These are phyloP conservation scores for Cryptococcus deneoformans DNA, from an alignment of 1,284 basidiomycete genomes.

Conservation along the genomic window DNA sequence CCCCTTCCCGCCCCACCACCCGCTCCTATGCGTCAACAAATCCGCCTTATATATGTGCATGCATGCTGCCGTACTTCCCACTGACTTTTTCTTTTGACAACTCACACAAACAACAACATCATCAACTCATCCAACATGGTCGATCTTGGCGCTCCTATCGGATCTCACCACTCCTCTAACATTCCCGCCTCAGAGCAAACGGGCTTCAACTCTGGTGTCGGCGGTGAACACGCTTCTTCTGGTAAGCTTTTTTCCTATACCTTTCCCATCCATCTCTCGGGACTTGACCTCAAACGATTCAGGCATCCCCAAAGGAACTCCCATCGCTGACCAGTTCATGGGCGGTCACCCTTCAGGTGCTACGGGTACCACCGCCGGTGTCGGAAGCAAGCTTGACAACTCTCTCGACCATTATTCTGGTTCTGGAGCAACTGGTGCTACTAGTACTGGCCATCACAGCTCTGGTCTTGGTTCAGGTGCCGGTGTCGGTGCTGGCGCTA, in stretches of 20 bases:
- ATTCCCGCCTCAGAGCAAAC: constrained; percentile 28
- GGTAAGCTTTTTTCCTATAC: constrained; percentile 12
- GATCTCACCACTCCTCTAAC: constrained; percentile 8
- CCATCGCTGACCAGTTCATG: constrained; percentile 34
- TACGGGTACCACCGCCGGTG: constrained; percentile 9
- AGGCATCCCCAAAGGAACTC: constrained; percentile 18
- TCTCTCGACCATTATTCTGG: constrained; percentile 13
- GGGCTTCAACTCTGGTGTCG: constrained; percentile 32
- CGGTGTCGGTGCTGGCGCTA: background rate
- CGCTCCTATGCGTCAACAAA: no score
- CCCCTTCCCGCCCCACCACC: no score
- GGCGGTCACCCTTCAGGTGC: constrained; percentile 6
- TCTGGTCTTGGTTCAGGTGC: constrained; percentile 1
- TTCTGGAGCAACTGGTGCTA: background rate
- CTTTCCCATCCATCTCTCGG: background rate
- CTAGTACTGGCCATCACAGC: background rate
- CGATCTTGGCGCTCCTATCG: constrained; percentile 30
- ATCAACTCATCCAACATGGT: background rate
- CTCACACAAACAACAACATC: background rate
- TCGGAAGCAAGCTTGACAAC: constrained; percentile 17
- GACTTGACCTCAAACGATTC: background rate
- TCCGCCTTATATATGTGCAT: no score
- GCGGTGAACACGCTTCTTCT: constrained; percentile 32
- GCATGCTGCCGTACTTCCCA: no score
- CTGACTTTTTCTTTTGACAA: background rate